phyloP scores from a whole-genome alignment of 2,329 filamentous ascomycete species.

The Pseudocercospora pini-densiflorae region DNA sequence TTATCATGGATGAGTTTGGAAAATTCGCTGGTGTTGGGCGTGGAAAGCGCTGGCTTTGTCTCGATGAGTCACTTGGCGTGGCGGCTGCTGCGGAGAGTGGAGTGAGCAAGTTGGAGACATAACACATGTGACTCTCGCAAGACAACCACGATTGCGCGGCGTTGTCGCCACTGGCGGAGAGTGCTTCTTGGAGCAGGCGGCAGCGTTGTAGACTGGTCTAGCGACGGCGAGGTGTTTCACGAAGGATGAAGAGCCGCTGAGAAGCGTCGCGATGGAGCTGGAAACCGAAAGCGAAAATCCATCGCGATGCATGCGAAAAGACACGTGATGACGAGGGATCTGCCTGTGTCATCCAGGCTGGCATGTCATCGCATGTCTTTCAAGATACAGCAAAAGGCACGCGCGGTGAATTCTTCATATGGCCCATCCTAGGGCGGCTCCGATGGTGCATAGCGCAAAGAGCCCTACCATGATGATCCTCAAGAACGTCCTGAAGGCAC shows the following conservation, averaged over 20 bases:
- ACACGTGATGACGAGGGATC: background rate
- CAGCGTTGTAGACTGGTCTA: background rate
- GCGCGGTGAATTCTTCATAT: too few species aligned
- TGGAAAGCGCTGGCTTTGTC: background rate
- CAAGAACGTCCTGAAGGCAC: too few species aligned
- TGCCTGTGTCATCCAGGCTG: too few species aligned
- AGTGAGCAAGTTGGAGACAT: background rate
- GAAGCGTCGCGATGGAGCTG: background rate
- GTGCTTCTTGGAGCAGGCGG: background rate
- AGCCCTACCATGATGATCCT: too few species aligned
- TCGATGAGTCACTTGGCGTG: conserved; percentile 10
- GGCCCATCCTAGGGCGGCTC: too few species aligned
- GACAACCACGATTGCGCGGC: background rate
- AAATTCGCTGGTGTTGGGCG: conserved; percentile 5
- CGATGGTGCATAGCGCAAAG: too few species aligned
- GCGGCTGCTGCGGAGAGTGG: conserved; percentile 3
- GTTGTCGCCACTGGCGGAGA: conserved; percentile 16
- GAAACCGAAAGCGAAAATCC: background rate
- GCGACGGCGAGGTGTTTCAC: background rate
- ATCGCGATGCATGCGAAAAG: background rate
- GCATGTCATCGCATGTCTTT: too few species aligned
- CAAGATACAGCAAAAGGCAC: too few species aligned
- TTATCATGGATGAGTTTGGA: background rate
- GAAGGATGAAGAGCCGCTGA: background rate
- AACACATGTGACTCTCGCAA: conserved; percentile 13